Evolutionary conservation across 306 rosid genomes (phyloP), one percentile per base, ranked within the genome.

Genomic region (Prunus armeniaca): DNA sequence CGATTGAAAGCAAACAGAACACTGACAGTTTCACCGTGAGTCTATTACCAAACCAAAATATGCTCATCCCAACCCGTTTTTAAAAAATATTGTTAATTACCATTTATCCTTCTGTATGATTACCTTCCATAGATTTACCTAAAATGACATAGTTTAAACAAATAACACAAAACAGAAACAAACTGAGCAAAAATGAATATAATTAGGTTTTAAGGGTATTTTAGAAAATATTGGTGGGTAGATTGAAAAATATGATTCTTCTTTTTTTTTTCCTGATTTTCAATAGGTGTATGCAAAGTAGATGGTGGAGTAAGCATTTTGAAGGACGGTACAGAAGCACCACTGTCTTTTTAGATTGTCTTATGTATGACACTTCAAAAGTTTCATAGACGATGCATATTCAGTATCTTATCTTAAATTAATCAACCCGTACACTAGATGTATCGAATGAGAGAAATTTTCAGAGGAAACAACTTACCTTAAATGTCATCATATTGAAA

Each of bases 401-500:
- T 45, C 46, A 61, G 46, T 34, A 38, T 41, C 10, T 46, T 28
- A 38, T 25, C 65, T 9, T 38, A 57, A 57, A 47, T 22, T 57
- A 19, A 54, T 14, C 68, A 69, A 52, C 71, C 61, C 67, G 69
- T 60, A 73, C 67, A 56, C 57, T 69, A 22, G 15, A 72, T 70
- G 56, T 60, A 63, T 24, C 30, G 34, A 70, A 69, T 54, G 27
- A 28, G 24, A 67, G 69, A 80, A 27, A 76, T 49, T 56, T 24
- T 73, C 55, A 22, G 52, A 38, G 72, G 73, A 76, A 74, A 77
- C 20, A 27, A 69, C 34, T 70, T 87, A 89, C 99, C 99, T 89
- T 93, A 88, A 96, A 96, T 22, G 99, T 96, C 99, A 96, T 96
- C 99, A 96, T 96, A 84, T 96, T 96, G 90, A 96, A 96, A 49